Evolutionary conservation across 106 monocot genomes (phyloP), one percentile per base, ranked within the genome.

Genomic region (Dioscorea dumetorum): DNA sequence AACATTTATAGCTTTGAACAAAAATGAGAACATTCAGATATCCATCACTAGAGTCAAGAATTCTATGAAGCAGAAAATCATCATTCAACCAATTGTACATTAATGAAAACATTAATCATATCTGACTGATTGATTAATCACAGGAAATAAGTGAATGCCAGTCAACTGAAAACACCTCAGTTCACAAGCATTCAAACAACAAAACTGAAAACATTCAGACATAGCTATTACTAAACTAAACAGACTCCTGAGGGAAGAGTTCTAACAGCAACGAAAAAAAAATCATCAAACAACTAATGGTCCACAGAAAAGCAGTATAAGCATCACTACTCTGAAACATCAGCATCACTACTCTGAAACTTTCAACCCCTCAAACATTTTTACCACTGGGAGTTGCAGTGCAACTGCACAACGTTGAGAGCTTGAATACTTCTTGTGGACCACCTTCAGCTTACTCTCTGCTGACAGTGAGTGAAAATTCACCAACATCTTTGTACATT

Each of bases 371-470:
- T 81, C 72, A 13, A 70, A 12, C 58, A 79, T 34, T 23, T 71
- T 57, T 9, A 28, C 58, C 9, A 84, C 83, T 3, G 87, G 74
- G n/a, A 78, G 61, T n/a, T 61, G 48, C 63, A 83, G 49, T 15
- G 88, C 79, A 15, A 89, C 88, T 0, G 56, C 67, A 50, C 67
- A 79, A 58, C 64, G 64, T 50, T 85, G 61, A 24, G 54, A 54
- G 10, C 50, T 66, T 12, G 78, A 79, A 22, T 89, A 85, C 63
- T 89, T 89, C 77, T 62, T 82, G 74, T 82, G 80, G 2, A 85
- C 79, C 16, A 79, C 76, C 65, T 74, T 79, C 57, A 79, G 79
- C 70, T 85, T 89, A 21, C 70, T 68, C 70, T 72, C 73, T 12
- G 73, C 73, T 15, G 77, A 82, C 6, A n/a, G 33, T 1, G 67